phyloP scores from a whole-genome alignment of 306 rosid species.

The Styphnolobium japonicum region DNA sequence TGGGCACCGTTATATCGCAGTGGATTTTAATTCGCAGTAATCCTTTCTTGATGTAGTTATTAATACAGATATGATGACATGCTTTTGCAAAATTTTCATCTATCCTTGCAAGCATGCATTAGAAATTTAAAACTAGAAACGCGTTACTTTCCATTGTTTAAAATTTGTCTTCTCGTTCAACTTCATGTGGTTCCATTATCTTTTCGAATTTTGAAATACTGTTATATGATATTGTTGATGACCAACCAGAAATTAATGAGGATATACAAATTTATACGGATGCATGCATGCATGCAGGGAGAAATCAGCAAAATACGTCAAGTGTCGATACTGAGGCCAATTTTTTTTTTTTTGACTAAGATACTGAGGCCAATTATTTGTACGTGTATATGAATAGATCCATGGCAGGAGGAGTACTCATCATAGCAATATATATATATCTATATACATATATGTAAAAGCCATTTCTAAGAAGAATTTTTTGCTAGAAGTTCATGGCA shows the following conservation, averaged over 20 bases:
- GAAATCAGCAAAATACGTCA: neutral
- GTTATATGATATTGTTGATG: neutral
- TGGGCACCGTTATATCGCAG: conserved; percentile 74
- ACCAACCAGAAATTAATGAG: neutral
- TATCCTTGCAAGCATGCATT: neutral
- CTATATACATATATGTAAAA: too few relatives aligned
- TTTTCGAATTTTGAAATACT: neutral
- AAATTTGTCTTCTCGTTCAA: neutral
- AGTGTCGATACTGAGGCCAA: neutral
- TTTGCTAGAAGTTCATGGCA: conserved; percentile 10
- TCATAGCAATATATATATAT: neutral
- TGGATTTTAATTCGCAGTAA: conserved; percentile 33
- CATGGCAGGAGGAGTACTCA: neutral
- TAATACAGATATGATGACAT: too few relatives aligned
- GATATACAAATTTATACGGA: neutral
- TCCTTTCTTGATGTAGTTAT: neutral
- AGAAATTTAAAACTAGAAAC: neutral
- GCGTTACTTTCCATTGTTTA: neutral
- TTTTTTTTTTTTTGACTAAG: too few relatives aligned
- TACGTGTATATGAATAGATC: neutral
- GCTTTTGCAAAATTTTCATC: neutral
- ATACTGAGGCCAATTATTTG: neutral
- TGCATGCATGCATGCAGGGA: neutral
- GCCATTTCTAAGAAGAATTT: neutral
- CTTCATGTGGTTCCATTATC: neutral